A percentile compares a stretch with the other conserved stretches of the same genome.
These are phyloP conservation scores for Trichopus zeylanicus DNA, from an alignment of 116 monocot species.

Conservation along the genomic window DNA sequence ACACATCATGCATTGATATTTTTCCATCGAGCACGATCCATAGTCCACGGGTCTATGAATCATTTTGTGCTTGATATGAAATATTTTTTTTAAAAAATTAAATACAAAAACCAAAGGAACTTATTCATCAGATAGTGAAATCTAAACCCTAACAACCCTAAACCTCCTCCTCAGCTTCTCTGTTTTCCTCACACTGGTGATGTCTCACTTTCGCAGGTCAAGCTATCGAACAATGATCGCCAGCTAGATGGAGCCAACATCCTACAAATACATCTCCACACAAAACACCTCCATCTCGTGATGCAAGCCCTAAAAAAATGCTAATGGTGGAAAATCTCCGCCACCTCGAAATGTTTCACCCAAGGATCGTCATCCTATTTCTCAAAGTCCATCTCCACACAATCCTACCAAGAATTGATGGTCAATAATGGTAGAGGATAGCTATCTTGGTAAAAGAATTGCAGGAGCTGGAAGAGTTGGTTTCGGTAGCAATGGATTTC, in stretches of 20 bases:
- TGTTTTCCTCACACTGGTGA: conserved; percentile 5
- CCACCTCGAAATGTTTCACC: conserved; percentile 49
- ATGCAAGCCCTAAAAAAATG: conserved; percentile 30
- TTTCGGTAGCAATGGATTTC: too few species aligned
- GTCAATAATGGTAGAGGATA: not conserved
- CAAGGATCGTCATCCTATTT: conserved; percentile 17
- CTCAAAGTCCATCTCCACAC: conserved; percentile 35
- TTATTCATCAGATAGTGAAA: too few species aligned
- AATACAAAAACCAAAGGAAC: too few species aligned
- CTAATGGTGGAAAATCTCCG: conserved; percentile 12
- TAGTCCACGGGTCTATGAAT: too few species aligned
- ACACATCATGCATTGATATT: too few species aligned
- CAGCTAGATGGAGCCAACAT: conserved; percentile 34
- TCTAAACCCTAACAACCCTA: too few species aligned
- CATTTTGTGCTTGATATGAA: too few species aligned
- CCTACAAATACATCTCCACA: conserved; percentile 37
- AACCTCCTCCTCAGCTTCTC: not conserved
- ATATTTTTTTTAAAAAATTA: too few species aligned
- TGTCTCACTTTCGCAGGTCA: conserved; percentile 96
- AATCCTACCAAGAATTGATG: conserved; percentile 23
- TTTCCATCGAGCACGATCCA: too few species aligned
- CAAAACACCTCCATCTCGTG: conserved; percentile 13
- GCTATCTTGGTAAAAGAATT: not conserved
- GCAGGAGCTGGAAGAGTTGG: not conserved
- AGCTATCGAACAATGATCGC: conserved; percentile 82